Base-by-base conservation (phyloP, 208 protist species). In the Leishmania tarentolae region DNA sequence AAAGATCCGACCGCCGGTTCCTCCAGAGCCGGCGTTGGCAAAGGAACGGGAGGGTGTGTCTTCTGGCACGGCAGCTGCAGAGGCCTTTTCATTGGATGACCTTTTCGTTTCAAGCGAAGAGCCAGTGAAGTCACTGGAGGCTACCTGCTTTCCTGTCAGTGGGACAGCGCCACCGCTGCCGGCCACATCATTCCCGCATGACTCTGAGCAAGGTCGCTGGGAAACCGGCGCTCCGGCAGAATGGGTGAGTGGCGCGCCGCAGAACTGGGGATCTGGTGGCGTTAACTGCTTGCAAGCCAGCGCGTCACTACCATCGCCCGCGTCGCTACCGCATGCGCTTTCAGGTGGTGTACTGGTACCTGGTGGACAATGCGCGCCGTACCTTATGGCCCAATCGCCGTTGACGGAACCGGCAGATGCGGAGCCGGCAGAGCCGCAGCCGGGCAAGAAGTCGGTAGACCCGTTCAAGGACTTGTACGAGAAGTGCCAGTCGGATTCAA, bases 391-490 rank as follows among this genome's bases (percentile, higher is more conserved):
- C 31, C 35, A 40, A 61, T 31, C 21, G 72, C 2, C 35, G n/a
- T 40, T 15, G 50, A 42, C 6, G 35, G 31, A 44, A 17, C 3
- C 72, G 35, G n/a, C n/a, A n/a, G n/a, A n/a, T n/a, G n/a, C n/a
- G n/a, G n/a, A n/a, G n/a, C n/a, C n/a, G n/a, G n/a, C n/a, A n/a
- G n/a, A n/a, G n/a, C 47, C 35, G 61, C 57, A 59, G 50, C 42
- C 70, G 9, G 37, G 79, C 13, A 77, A 85, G 75, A 88, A 84
- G 19, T 42, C 76, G 28, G 69, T 57, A 4, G 85, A 93, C 75
- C 81, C 85, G n/a, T 93, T 93, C 75, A 93, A 90, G 59, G 73
- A 84, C n/a, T 56, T 93, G 52, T 93, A 84, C 61, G 40, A 81
- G 7, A 57, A 66, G 7, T 84, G 76, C 3, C 81, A 80, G 37